phyloP scores from a whole-genome alignment of 2,329 filamentous ascomycete genomes.

The Gnomoniopsis sp. region DNA sequence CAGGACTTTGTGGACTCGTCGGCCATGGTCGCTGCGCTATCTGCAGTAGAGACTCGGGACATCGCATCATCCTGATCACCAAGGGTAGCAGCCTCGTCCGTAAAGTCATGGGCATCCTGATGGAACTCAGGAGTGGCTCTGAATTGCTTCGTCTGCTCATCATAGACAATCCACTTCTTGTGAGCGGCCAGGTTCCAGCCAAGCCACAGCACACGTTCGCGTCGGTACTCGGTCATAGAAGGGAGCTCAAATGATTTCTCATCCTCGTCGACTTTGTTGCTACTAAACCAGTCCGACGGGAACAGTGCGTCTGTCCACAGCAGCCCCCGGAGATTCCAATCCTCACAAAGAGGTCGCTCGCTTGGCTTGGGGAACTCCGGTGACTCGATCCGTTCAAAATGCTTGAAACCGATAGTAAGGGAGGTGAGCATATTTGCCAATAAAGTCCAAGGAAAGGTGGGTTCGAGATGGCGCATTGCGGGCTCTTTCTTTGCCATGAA shows the following conservation, averaged over 20 bases:
- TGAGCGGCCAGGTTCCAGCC: constrained; percentile 43
- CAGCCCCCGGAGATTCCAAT: constrained; percentile 63
- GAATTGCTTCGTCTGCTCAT: constrained; percentile 36
- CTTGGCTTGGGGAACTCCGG: constrained; percentile 45
- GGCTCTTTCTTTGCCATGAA: constrained; percentile 38
- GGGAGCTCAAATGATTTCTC: constrained; percentile 62
- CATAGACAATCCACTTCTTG: constrained; percentile 44
- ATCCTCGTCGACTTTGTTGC: constrained; percentile 61
- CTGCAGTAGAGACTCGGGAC: constrained; percentile 5
- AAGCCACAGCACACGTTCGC: constrained; percentile 57
- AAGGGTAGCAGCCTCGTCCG: neutral
- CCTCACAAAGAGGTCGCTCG: constrained; percentile 61
- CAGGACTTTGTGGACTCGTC: neutral
- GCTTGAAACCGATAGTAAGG: constrained; percentile 21
- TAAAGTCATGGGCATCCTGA: constrained; percentile 1
- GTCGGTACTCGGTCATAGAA: constrained; percentile 55
- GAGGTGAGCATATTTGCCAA: constrained; percentile 38
- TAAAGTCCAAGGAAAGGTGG: constrained; percentile 35
- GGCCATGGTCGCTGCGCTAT: constrained; percentile 3
- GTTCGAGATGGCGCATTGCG: constrained; percentile 43
- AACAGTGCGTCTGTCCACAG: constrained; percentile 59
- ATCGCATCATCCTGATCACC: neutral
- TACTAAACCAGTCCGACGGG: constrained; percentile 55
- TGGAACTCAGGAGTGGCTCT: constrained; percentile 35
- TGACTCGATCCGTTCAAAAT: constrained; percentile 35